A percentile compares a stretch with the other conserved stretches of the same genome.
phyloP scores from a whole-genome alignment of 768 basidiomycete species.

The Russula olivacea region DNA sequence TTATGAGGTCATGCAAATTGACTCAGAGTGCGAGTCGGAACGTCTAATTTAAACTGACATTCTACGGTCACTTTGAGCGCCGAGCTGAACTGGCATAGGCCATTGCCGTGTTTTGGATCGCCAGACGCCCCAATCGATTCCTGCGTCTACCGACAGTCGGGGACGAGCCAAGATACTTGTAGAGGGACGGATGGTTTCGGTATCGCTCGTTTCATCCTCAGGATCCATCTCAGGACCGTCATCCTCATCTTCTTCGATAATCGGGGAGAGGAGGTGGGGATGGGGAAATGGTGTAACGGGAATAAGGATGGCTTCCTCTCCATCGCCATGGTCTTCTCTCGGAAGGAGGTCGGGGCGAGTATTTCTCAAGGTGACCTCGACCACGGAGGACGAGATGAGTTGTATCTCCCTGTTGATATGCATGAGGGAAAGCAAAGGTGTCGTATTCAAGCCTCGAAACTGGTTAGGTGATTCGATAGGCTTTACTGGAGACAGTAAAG shows the following conservation, averaged over 20 bases:
- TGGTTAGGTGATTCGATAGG: neutral
- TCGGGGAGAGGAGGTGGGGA: conserved; percentile 12
- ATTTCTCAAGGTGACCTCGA: conserved; percentile 5
- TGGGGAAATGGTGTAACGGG: conserved; percentile 8
- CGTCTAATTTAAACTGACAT: conserved; percentile 3
- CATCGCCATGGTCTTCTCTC: neutral
- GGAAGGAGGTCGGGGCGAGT: neutral
- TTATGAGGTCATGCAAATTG: neutral
- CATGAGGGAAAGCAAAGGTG: neutral
- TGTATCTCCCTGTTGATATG: neutral
- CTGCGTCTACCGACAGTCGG: neutral
- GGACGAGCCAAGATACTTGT: neutral
- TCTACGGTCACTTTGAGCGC: neutral
- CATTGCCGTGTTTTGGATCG: neutral
- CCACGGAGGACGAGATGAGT: neutral
- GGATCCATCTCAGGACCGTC: too few relatives aligned
- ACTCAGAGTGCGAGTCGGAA: neutral
- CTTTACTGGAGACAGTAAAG: neutral
- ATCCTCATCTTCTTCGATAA: conserved; percentile 10
- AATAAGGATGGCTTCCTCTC: neutral
- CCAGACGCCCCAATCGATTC: neutral
- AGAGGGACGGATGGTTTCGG: conserved; percentile 9
- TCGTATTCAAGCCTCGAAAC: neutral
- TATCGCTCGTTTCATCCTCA: conserved; percentile 7
- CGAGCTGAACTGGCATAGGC: neutral